These are phyloP conservation scores for Termitomyces sp. DNA, from an alignment of 768 basidiomycete species.

Conservation along the genomic window DNA sequence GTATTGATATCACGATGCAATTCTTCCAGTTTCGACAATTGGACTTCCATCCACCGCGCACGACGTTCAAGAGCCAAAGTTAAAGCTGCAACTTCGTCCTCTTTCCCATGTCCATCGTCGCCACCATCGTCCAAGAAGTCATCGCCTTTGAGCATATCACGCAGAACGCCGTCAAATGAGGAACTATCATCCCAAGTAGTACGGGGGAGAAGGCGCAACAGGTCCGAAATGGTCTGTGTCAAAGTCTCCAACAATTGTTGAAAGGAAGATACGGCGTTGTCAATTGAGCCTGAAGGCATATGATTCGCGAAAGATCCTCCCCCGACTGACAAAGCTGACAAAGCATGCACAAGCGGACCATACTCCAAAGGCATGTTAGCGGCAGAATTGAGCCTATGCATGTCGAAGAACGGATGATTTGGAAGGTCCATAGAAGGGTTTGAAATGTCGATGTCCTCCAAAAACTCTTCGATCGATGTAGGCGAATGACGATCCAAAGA, in stretches of 20 bases:
- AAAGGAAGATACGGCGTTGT: conserved; percentile 86
- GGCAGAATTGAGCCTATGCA: conserved; percentile 64
- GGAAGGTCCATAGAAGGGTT: conserved; percentile 61
- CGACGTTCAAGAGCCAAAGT: conserved; percentile 81
- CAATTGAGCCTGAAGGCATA: conserved; percentile 84
- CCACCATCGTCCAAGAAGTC: conserved; percentile 77
- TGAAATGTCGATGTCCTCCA: conserved; percentile 60
- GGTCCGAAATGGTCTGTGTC: conserved; percentile 85
- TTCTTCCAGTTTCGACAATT: conserved; percentile 83
- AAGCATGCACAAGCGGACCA: conserved; percentile 77
- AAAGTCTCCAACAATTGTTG: conserved; percentile 84
- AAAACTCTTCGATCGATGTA: conserved; percentile 53
- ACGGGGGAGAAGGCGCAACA: conserved; percentile 78
- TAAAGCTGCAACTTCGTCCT: conserved; percentile 81
- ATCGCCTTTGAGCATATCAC: conserved; percentile 86
- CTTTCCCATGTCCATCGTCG: conserved; percentile 58
- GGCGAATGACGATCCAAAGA: conserved; percentile 48
- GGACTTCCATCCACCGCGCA: conserved; percentile 93
- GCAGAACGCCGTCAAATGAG: conserved; percentile 78
- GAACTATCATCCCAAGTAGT: conserved; percentile 90
- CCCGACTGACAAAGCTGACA: conserved; percentile 81
- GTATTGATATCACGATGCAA: conserved; percentile 88
- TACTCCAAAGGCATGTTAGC: conserved; percentile 80
- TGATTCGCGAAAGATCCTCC: conserved; percentile 80
- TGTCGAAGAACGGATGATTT: conserved; percentile 72